Conservation (phyloP, 768 basidiomycete species). For the Psilocybe sp. region DNA sequence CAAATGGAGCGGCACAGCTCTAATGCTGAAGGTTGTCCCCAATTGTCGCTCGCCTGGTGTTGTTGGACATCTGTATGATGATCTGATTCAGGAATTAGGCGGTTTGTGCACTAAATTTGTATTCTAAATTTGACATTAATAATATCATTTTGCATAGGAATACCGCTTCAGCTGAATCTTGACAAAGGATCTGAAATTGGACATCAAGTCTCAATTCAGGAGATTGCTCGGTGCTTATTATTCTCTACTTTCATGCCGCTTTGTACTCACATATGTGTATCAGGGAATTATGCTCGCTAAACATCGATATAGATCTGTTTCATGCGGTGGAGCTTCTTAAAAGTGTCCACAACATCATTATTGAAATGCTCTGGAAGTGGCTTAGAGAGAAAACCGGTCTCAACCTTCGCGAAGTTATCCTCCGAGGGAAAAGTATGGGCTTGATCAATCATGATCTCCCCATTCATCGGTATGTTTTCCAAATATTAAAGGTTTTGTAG, state of each 20-base stretch:
- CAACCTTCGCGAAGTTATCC: conserved; percentile 17
- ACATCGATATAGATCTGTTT: conserved; percentile 17
- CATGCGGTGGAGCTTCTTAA: conserved; percentile 15
- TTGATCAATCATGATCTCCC: conserved; percentile 13
- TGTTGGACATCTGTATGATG: conserved; percentile 30
- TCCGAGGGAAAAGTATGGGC: conserved; percentile 17
- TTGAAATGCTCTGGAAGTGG: conserved; percentile 29
- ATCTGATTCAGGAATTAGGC: conserved; percentile 23
- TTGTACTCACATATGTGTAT: neutral
- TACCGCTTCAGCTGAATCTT: conserved; percentile 23
- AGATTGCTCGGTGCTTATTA: conserved; percentile 10
- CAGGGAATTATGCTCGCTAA: conserved; percentile 15
- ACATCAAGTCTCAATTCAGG: conserved; percentile 17
- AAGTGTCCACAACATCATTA: conserved; percentile 27
- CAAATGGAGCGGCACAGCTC: conserved; percentile 21
- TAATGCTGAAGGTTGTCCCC: conserved; percentile 20
- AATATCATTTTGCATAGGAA: too few relatives aligned
- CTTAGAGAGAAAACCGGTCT: conserved; percentile 14
- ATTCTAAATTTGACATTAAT: too few relatives aligned
- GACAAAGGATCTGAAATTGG: conserved; percentile 32
- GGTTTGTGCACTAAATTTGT: too few relatives aligned
- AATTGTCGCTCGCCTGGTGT: conserved; percentile 18
- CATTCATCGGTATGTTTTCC: conserved; percentile 16
- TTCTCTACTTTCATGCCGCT: too few relatives aligned
- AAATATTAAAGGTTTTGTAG: neutral